Evolutionary conservation across 139 green algal genomes (phyloP), one percentile per base, ranked within the genome.

Genomic region (Protoeuglena noctilucae): DNA sequence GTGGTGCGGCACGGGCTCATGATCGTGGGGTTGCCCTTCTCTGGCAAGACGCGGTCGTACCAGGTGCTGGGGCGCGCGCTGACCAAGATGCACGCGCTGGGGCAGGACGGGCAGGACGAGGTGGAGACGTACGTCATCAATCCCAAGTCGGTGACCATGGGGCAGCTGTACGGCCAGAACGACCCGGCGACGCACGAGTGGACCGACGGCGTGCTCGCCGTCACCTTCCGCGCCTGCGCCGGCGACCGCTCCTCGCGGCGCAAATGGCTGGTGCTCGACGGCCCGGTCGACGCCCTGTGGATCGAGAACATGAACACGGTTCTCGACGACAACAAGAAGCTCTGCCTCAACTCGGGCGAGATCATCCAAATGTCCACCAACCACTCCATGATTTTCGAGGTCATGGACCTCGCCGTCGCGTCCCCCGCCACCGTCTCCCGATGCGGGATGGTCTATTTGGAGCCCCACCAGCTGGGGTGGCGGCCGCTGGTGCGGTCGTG

Each of bases 291-390:
- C 60, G 60, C 61, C 14, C 40, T 67, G 12, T 79, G 71, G 71
- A 64, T 78, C 55, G 74, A 82, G 53, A 70, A 70, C 31, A 70
- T 82, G 18, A 82, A 82, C 60, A 76, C 71, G 2, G 74, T 83
- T 60, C 72, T 84, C n/a, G 75, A 84, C 51, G 75, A 84, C 64
- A 80, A 78, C 63, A 70, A 72, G 26, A 80, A 72, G 59, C 70
- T 84, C 25, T 76, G 68, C 54, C 53, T 76, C 18, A 64, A 47
- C 61, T 61, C 53, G 53, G 70, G 70, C 2, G 70, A 77, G 62
- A 74, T 77, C 70, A 71, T 77, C 40, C 57, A 66, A 21, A 69
- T 77, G 59, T 43, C 34, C 9, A 43, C 34, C 7, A 43, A 43
- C 34, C 34, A 43, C 34, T 19, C 63, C 48, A 62, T 84, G 39